Conservation (phyloP, 345 rosid genomes). For the Passiflora organensis region DNA sequence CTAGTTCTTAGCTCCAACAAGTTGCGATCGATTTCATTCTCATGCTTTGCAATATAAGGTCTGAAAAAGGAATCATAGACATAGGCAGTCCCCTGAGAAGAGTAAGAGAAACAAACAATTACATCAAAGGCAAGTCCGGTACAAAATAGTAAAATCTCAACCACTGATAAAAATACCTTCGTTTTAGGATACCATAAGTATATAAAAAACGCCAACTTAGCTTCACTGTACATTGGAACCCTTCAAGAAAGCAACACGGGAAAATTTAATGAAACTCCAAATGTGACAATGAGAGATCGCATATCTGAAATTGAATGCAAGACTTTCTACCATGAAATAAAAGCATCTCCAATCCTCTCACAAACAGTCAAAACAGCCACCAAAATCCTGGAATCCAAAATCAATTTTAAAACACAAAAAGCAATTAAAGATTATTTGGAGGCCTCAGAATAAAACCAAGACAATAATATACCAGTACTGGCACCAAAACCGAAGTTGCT, state of each 20-base stretch:
- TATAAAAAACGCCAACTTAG: conserved; percentile 68
- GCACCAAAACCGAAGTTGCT: conserved; percentile 64
- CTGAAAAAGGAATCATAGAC: conserved; percentile 60
- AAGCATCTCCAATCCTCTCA: conserved; percentile 60
- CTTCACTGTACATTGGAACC: conserved; percentile 82
- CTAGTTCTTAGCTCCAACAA: conserved; percentile 50
- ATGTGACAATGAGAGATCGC: neutral
- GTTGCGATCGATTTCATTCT: conserved; percentile 57
- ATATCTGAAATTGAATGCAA: neutral
- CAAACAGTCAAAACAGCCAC: conserved; percentile 53
- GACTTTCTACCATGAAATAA: conserved; percentile 51
- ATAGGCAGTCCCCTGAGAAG: conserved; percentile 53
- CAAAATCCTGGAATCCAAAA: conserved; percentile 48
- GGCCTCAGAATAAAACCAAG: neutral
- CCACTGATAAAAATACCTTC: conserved; percentile 35
- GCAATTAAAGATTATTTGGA: neutral
- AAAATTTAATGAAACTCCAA: conserved; percentile 6
- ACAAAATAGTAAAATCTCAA: neutral
- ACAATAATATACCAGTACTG: conserved; percentile 40
- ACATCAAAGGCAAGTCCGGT: neutral
- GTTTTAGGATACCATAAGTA: conserved; percentile 91
- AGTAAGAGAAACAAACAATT: neutral
- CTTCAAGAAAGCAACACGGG: conserved; percentile 30
- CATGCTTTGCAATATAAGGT: conserved; percentile 56
- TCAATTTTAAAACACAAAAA: neutral